Base-by-base conservation (phyloP, 495 filamentous ascomycete species). In the Daldinia vernicosa region DNA sequence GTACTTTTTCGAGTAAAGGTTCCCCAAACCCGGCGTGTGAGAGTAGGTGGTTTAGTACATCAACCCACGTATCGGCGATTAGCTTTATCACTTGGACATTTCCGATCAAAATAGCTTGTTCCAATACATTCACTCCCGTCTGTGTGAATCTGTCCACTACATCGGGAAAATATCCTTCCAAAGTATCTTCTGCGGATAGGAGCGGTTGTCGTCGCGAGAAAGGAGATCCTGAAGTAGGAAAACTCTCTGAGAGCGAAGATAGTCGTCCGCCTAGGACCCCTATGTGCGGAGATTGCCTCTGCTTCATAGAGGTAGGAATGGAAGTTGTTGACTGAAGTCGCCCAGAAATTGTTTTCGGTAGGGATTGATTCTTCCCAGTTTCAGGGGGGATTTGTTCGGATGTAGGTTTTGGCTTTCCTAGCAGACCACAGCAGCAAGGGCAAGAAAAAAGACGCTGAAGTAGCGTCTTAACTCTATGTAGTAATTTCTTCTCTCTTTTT, bases 1-100 rank as follows among this genome's bases (percentile, higher is more conserved):
- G 37, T 5, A 40, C 37, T 15, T 40, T n/a, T 40, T 40, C 37
- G 15, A 40, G 37, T n/a, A 40, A 8, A 40, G 15, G 37, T 8
- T 40, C 37, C 6, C 51, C 60, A n/a, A 63, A 51, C 24, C 28
- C 51, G 7, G 32, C n/a, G 26, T 43, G 28, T 43, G 35, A 30
- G 35, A 63, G 12, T 26, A 63, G 60, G 50, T 32, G 28, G n/a
- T 64, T 64, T 51, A 64, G 30, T 3, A 35, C 22, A 2, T 55
- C 51, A 15, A 30, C 35, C 61, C 61, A 64, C 0, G 51, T 45
- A 17, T 64, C 27, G 8, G 61, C 61, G 22, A 64, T 30, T 12
- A 64, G 35, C 1, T 35, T 56, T 24, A 64, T 55, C 9, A 55
- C 51, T 2, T 9, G 22, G 6, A 4, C 3, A 32, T 43, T 19